A percentile compares a stretch with the other conserved stretches of the same genome.
phyloP scores from a whole-genome alignment of 2,329 filamentous ascomycete genomes.

The Talaromyces amestolkiae region DNA sequence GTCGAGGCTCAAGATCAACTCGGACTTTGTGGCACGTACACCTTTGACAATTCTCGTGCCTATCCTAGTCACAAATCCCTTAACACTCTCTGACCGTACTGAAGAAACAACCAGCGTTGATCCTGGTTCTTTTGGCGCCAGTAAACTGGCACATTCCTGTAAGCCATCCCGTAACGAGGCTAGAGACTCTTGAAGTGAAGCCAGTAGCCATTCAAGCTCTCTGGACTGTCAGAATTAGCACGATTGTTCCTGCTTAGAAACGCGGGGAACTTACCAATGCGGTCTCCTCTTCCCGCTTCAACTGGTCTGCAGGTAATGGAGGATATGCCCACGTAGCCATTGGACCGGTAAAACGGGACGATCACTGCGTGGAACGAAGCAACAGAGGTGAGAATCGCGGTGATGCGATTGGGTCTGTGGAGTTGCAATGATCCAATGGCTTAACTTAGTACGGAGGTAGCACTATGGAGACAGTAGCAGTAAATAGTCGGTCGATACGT shows the following conservation, averaged over 20 bases:
- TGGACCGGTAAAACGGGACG: constrained; percentile 6
- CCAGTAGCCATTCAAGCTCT: constrained; percentile 64
- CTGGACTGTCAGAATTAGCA: constrained; percentile 41
- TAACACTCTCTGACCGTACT: constrained; percentile 80
- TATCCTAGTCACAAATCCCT: constrained; percentile 85
- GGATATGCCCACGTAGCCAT: constrained; percentile 65
- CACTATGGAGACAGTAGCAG: not conserved
- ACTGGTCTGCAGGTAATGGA: constrained; percentile 50
- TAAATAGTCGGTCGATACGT: too few species aligned
- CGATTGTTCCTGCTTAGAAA: constrained; percentile 1
- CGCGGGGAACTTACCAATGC: constrained; percentile 46
- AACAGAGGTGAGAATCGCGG: not conserved
- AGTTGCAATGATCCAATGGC: not conserved
- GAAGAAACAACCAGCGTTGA: constrained; percentile 89
- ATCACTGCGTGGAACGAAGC: not conserved
- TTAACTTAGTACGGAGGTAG: not conserved
- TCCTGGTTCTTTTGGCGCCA: constrained; percentile 79
- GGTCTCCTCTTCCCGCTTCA: constrained; percentile 53
- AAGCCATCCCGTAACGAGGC: constrained; percentile 66
- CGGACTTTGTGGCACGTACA: constrained; percentile 51
- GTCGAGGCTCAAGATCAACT: not conserved
- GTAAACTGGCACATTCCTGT: constrained; percentile 81
- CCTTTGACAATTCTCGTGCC: constrained; percentile 91
- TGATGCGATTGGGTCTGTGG: constrained; percentile 5
- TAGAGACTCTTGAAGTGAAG: constrained; percentile 60